Conservation (phyloP, 192 early-diverging fungal species). For the Gaertneriomyces sp. region DNA sequence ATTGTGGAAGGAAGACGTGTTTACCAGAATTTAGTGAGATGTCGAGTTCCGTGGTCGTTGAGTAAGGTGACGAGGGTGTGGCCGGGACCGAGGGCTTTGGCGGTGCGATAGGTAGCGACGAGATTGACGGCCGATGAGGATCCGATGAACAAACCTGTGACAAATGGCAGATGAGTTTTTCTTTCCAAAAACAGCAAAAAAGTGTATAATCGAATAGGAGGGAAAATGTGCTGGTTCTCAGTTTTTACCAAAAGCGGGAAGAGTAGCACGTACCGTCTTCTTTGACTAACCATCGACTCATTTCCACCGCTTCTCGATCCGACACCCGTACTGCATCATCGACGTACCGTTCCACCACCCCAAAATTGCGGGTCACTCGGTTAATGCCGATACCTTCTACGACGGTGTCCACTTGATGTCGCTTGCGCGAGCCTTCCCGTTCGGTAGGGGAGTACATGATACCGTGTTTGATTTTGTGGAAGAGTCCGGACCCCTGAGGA, state of each 20-base stretch:
- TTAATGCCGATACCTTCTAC: slow-evolving; percentile 97
- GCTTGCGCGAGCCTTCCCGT: slow-evolving; percentile 79
- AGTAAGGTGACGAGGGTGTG: slow-evolving; percentile 89
- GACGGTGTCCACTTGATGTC: slow-evolving; percentile 97
- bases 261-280: slow-evolving; percentile 68
- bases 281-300: slow-evolving; percentile 81
- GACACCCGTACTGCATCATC: slow-evolving; percentile 81
- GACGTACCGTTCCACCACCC: slow-evolving; percentile 48
- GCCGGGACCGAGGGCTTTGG: slow-evolving; percentile 76
- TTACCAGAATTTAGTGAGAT: slow-evolving; percentile 93
- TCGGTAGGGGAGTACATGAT: slow-evolving; percentile 88
- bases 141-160: slow-evolving; percentile 69
- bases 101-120: slow-evolving; percentile 79
- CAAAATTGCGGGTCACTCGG: slow-evolving; percentile 84
- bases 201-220: neutral
- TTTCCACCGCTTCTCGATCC: slow-evolving; percentile 83
- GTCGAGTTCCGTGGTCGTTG: slow-evolving; percentile 85
- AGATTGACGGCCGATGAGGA: slow-evolving; percentile 89
- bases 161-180: no score
- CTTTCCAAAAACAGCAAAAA: no score
- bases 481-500: slow-evolving; percentile 88
- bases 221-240: neutral
- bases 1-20: no score
- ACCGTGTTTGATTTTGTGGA: slow-evolving; percentile 84
- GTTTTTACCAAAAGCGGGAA: neutral